Conservation (phyloP, 1,284 basidiomycete species). For the Leccinum insolens region DNA sequence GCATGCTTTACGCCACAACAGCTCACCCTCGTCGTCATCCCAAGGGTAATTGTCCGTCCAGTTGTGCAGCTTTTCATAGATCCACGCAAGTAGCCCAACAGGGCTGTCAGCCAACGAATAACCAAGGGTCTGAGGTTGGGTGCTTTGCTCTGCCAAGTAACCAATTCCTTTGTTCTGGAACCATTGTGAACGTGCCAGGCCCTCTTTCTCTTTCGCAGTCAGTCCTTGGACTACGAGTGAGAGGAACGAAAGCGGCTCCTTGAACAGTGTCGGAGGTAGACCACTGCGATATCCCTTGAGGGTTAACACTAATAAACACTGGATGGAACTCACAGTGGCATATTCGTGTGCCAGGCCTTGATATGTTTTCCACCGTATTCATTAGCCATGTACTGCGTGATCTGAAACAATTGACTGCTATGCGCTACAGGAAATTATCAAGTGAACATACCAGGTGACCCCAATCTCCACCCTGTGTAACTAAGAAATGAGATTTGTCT, state of each 20-base stretch:
- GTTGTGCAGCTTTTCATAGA: slow-evolving; percentile 57
- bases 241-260: slow-evolving; percentile 35
- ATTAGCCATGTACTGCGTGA: slow-evolving; percentile 42
- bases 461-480: slow-evolving; percentile 61
- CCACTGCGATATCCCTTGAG: slow-evolving; percentile 17
- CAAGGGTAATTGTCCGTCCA: slow-evolving; percentile 55
- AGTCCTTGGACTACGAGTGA: slow-evolving; percentile 31
- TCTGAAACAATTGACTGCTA: slow-evolving; percentile 28
- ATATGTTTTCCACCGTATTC: slow-evolving; percentile 43
- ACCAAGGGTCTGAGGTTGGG: slow-evolving; percentile 59
- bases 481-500: slow-evolving; percentile 30
- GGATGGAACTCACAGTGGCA: slow-evolving; percentile 35
- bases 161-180: slow-evolving; percentile 39
- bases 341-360: slow-evolving; percentile 53
- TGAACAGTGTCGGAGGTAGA: slow-evolving; percentile 28
- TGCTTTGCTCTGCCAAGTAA: slow-evolving; percentile 47
- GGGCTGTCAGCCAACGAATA: slow-evolving; percentile 60
- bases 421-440: not conserved
- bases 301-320: not conserved
- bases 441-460: slow-evolving; percentile 40
- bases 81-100: slow-evolving; percentile 57
- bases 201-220: slow-evolving; percentile 40
- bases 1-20: slow-evolving; percentile 2
- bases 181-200: slow-evolving; percentile 34
- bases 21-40: slow-evolving; percentile 47